Conservation (phyloP, 83 land plant species). For the Isoetes engelmannii region DNA sequence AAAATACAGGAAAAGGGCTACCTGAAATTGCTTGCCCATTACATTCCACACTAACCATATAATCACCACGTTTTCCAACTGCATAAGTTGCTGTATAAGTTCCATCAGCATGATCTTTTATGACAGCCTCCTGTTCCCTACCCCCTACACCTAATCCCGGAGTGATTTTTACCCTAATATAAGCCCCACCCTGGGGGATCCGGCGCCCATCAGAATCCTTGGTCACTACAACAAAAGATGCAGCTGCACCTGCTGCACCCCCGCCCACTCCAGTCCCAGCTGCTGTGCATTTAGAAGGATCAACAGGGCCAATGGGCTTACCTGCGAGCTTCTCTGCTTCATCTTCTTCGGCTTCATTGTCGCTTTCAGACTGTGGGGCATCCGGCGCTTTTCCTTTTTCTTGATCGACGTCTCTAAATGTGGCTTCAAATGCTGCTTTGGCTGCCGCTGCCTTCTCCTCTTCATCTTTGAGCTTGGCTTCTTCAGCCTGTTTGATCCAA, state of each 20-base stretch:
- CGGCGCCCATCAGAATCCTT: conserved; percentile 75
- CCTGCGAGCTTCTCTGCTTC: conserved; percentile 35
- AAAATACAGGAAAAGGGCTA: conserved; percentile 95
- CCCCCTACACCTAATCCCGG: conserved; percentile 90
- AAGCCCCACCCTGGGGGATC: conserved; percentile 57
- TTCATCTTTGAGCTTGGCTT: conserved; percentile 83
- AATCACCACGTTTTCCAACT: conserved; percentile 84
- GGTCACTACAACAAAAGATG: conserved; percentile 61
- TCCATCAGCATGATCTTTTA: conserved; percentile 80
- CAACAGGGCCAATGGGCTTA: conserved; percentile 85
- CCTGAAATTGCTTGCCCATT: conserved; percentile 70
- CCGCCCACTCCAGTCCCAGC: conserved; percentile 94
- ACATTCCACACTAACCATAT: conserved; percentile 81
- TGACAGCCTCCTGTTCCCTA: conserved; percentile 69
- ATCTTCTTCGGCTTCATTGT: conserved; percentile 53
- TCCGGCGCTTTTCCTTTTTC: not conserved
- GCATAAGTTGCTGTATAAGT: conserved; percentile 75
- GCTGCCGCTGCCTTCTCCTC: conserved; percentile 94
- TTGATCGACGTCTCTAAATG: conserved; percentile 60
- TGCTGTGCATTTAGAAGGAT: conserved; percentile 76
- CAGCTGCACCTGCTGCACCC: conserved; percentile 71
- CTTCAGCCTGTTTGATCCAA: conserved; percentile 98
- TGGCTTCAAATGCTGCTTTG: conserved; percentile 89
- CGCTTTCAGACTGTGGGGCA: conserved; percentile 14
- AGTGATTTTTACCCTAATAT: conserved; percentile 50